Conservation (phyloP, 805 yeast species). For the Debaryomyces hansenii region DNA sequence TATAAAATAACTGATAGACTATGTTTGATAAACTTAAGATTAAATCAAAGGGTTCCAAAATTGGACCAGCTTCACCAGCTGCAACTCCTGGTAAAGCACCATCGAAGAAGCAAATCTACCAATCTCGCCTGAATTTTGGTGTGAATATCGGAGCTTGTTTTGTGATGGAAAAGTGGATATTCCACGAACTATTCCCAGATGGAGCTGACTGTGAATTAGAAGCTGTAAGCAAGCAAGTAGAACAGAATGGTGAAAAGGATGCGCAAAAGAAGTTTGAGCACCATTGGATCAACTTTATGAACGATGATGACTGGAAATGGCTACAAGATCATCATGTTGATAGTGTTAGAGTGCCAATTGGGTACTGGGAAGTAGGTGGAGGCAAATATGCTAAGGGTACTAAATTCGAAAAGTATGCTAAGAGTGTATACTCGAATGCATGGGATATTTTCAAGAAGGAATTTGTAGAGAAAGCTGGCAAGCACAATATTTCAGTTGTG, state of each 20-base stretch:
- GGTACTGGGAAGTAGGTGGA: conserved; percentile 83
- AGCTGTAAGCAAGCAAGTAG: conserved; percentile 55
- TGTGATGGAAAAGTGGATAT: conserved; percentile 80
- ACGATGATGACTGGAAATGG: conserved; percentile 80
- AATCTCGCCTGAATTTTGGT: conserved; percentile 67
- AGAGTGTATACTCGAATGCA: conserved; percentile 62
- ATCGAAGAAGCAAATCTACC: conserved; percentile 50
- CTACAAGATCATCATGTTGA: conserved; percentile 66
- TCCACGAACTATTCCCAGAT: conserved; percentile 57
- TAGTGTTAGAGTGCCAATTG: conserved; percentile 82
- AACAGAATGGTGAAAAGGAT: conserved; percentile 51
- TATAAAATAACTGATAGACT: not conserved
- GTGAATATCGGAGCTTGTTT: conserved; percentile 84
- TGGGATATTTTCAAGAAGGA: conserved; percentile 62
- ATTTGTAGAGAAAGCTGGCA: conserved; percentile 58
- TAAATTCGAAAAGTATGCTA: conserved; percentile 53
- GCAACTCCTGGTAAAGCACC: conserved; percentile 30
- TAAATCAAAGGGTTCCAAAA: conserved; percentile 23
- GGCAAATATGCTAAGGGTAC: conserved; percentile 60
- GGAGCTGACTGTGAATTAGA: conserved; percentile 70
- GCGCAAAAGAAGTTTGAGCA: conserved; percentile 53
- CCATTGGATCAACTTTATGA: conserved; percentile 67
- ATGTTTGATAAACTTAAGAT: conserved; percentile 37
- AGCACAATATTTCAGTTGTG: conserved; percentile 66
- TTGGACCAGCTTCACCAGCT: conserved; percentile 27